These are phyloP conservation scores for Hypoxylon subgilvum DNA, from an alignment of 495 filamentous ascomycete genomes.

Conservation along the genomic window DNA sequence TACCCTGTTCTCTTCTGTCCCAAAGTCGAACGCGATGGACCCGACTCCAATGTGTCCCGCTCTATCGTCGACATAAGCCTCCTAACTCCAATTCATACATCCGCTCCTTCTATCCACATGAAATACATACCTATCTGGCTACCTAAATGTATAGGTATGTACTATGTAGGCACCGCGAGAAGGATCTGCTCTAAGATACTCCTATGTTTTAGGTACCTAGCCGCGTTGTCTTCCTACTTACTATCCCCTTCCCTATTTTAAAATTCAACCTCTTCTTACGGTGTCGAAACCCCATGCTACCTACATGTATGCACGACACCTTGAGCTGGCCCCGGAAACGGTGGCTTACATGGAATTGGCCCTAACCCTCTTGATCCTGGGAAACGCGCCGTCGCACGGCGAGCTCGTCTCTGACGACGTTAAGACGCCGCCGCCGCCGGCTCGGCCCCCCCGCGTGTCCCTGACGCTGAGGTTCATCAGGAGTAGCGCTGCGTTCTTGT, in stretches of 20 bases:
- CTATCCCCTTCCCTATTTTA: too few relatives aligned
- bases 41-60: slow-evolving; percentile 4
- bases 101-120: slow-evolving; percentile 3
- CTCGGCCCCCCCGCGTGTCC: slow-evolving; percentile 41
- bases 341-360: slow-evolving; percentile 45
- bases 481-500: slow-evolving; percentile 64
- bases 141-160: slow-evolving; percentile 2
- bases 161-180: too few relatives aligned
- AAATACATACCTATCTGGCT: neutral
- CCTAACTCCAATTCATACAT: slow-evolving; percentile 9
- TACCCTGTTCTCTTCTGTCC: too few relatives aligned
- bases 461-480: slow-evolving; percentile 62
- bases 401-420: slow-evolving; percentile 11
- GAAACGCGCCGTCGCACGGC: slow-evolving; percentile 18
- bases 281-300: too few relatives aligned
- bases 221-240: too few relatives aligned
- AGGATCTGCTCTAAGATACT: too few relatives aligned
- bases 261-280: too few relatives aligned
- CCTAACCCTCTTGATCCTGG: slow-evolving; percentile 45
- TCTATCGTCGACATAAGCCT: slow-evolving; percentile 3
- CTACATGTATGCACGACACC: too few relatives aligned
- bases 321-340: too few relatives aligned
- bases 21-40: slow-evolving; percentile 2
- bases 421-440: slow-evolving; percentile 4
- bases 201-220: too few relatives aligned